Evolutionary conservation across 2,329 filamentous ascomycete species (phyloP), one percentile per base, ranked within the genome.

Genomic region (Penicillium sp.): DNA sequence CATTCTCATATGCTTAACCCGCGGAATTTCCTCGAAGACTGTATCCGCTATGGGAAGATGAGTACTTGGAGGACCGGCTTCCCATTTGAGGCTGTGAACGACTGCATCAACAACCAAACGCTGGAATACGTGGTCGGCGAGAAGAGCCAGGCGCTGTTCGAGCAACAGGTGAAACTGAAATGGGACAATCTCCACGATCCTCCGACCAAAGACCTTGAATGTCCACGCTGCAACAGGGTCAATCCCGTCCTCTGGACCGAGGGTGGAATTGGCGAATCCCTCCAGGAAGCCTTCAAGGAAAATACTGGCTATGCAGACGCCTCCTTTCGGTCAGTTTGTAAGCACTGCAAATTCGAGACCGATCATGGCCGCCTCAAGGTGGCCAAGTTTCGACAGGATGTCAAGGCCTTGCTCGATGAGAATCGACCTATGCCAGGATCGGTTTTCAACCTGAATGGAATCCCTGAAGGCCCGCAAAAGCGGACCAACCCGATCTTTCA

Each of bases 401-500:
- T 75, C 5, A 57, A 70, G 15, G 52, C 58, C 0, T 67, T 86
- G 1, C 51, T 79, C 1, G 42, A 63, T 3, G 46, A 70, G 2
- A 52, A 70, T 7, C 58, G 67, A 2, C 79, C 83, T 0, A 78
- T 90, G 69, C 80, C 82, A 0, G 84, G 85, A 1, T 86, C 84
- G 0, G 59, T 87, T 1, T 69, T 87, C 7, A 70, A 78, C 3
- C 61, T 73, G 0, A 59, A 66, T 1, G 85, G 84, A 0, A 60
- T 68, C 9, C 77, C 80, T 1, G 43, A 48, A 18, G 43, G 45
- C 8, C 18, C 17, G 10, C 10, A 3, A 8, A 16, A 11, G 0
- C 10, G 5, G 3, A 7, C n/a, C 8, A 29, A 15, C 17, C 3
- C 9, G 5, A 7, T 41, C 2, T 11, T n/a, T 2, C 20, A 36